phyloP scores from a whole-genome alignment of 768 basidiomycete species.

The Lactarius pseudohatsudake region DNA sequence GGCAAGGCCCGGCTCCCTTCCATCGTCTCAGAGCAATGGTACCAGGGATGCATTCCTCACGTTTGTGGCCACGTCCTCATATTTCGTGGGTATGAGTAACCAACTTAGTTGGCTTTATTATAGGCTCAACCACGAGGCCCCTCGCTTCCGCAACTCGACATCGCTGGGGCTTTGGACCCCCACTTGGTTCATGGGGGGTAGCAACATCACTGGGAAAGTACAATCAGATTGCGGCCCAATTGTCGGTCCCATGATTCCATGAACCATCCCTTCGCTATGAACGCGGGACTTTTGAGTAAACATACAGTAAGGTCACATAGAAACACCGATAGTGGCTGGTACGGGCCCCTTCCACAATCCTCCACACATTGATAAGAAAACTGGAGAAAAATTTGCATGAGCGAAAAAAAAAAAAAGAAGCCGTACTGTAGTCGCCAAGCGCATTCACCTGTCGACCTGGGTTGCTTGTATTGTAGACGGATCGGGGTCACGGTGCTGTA shows the following conservation, averaged over 20 bases:
- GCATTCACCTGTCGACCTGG: no score
- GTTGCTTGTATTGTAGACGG: not conserved
- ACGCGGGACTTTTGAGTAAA: not conserved
- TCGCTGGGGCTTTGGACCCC: not conserved
- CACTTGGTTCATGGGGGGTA: not conserved
- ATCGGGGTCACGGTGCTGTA: not conserved
- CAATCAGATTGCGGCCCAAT: not conserved
- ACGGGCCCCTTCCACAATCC: not conserved
- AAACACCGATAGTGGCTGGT: not conserved
- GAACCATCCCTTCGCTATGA: no score
- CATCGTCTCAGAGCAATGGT: no score
- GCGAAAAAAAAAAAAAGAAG: not conserved
- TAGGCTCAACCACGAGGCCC: no score
- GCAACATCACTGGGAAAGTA: not conserved
- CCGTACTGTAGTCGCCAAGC: not conserved
- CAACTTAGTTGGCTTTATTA: no score
- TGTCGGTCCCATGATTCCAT: not conserved
- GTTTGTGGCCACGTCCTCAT: no score
- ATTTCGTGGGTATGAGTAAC: no score
- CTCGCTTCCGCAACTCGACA: no score
- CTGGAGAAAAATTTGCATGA: no score
- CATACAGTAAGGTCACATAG: not conserved
- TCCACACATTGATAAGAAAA: no score
- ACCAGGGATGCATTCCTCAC: no score
- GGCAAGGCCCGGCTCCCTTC: no score